A percentile compares a stretch with the other conserved stretches of the same genome.
phyloP scores from a whole-genome alignment of 148 eudicot species.

The Rhododendron henanense region DNA sequence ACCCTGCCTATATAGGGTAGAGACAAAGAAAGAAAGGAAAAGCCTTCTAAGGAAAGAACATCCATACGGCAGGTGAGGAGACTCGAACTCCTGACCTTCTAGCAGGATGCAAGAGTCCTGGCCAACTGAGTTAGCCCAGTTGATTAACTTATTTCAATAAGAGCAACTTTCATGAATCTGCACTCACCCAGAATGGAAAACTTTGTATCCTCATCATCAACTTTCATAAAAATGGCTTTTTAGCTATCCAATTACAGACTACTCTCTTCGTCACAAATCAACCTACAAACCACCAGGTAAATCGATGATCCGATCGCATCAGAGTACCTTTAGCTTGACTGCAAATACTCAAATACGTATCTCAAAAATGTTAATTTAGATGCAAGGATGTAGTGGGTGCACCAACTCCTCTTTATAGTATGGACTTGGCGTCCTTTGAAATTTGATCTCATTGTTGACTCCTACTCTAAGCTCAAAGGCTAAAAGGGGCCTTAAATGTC shows the following conservation, averaged over 20 bases:
- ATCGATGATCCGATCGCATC: not conserved
- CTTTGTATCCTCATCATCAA: not conserved
- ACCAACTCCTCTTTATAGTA: constrained; percentile 26
- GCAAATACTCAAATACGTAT: not conserved
- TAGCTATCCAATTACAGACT: not conserved
- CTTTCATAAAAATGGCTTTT: not conserved
- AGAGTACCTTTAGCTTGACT: not conserved
- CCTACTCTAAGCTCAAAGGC: constrained; percentile 38
- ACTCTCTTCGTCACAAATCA: not conserved
- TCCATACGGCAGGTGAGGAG: no score
- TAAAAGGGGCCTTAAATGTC: constrained; percentile 7
- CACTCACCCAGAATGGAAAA: not conserved
- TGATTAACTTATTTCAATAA: not conserved
- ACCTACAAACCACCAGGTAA: not conserved
- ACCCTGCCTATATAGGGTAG: no score
- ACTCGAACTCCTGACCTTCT: no score
- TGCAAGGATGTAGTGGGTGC: constrained; percentile 8
- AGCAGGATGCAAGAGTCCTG: no score
- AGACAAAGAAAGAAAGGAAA: no score
- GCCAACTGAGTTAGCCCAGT: no score
- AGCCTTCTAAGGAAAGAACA: no score
- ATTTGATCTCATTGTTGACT: constrained; percentile 12
- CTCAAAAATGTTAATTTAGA: no score
- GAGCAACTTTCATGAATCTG: not conserved
- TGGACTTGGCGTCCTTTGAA: constrained; percentile 19